Conservation (phyloP, 1,284 basidiomycete species). For the Marasmius sp. region DNA sequence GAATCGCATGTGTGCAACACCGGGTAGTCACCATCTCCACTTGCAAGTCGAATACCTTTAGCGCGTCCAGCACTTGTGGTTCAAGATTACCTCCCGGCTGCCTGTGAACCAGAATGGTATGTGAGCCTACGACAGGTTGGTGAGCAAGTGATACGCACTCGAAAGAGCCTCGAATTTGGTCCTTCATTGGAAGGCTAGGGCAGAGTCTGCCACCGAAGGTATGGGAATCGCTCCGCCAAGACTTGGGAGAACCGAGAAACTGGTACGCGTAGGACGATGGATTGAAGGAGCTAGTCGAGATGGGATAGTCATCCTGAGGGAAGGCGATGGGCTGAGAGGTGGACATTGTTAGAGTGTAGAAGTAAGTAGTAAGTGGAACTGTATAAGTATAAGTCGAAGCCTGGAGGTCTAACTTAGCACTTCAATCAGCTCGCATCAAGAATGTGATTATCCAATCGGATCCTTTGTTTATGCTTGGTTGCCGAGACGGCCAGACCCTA, state of each 20-base stretch:
- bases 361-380: neutral
- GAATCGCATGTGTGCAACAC: conserved; percentile 39
- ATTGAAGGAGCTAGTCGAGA: conserved; percentile 56
- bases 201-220: conserved; percentile 57
- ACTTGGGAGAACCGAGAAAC: conserved; percentile 69
- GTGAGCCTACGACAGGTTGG: conserved; percentile 39
- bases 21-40: conserved; percentile 60
- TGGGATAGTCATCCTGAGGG: conserved; percentile 36
- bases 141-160: conserved; percentile 47
- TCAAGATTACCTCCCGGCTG: conserved; percentile 44
- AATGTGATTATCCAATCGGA: neutral
- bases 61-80: conserved; percentile 58
- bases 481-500: neutral
- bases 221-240: conserved; percentile 62
- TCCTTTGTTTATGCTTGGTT: neutral
- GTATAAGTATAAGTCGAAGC: conserved; percentile 6
- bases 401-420: neutral
- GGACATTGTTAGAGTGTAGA: conserved; percentile 8
- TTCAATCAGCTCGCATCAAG: neutral
- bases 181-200: conserved; percentile 53
- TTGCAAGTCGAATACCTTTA: conserved; percentile 66
- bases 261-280: conserved; percentile 62
- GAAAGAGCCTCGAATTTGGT: conserved; percentile 56
- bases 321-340: conserved; percentile 61
- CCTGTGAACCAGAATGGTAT: conserved; percentile 46